phyloP scores from a whole-genome alignment of 768 basidiomycete species.

The Cyclocybe cylindracea region DNA sequence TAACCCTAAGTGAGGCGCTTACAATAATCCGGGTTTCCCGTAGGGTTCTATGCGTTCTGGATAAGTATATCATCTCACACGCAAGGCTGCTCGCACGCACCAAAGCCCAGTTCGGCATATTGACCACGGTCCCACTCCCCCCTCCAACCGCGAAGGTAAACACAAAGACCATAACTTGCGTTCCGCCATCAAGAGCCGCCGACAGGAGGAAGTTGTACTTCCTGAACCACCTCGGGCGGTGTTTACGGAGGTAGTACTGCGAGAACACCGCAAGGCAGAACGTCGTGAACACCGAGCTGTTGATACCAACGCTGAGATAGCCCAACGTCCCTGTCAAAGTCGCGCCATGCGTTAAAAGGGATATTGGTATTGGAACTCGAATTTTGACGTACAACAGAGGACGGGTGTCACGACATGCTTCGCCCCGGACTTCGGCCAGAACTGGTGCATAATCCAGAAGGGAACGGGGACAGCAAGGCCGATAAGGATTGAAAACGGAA shows the following conservation, averaged over 20 bases:
- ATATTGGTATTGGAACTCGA: neutral
- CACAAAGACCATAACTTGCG: conserved; percentile 49
- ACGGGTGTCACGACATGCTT: conserved; percentile 53
- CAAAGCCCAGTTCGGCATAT: conserved; percentile 14
- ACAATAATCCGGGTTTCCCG: conserved; percentile 29
- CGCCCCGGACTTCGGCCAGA: conserved; percentile 47
- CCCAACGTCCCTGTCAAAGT: conserved; percentile 37
- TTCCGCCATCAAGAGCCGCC: conserved; percentile 55
- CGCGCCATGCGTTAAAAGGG: neutral
- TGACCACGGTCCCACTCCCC: conserved; percentile 31
- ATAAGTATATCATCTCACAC: neutral
- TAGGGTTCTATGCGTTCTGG: conserved; percentile 14
- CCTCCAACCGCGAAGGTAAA: conserved; percentile 47
- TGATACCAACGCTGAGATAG: conserved; percentile 56
- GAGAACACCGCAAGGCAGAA: conserved; percentile 48
- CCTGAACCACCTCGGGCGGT: conserved; percentile 47
- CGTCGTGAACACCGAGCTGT: conserved; percentile 49
- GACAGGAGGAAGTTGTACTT: conserved; percentile 54
- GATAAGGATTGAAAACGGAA: conserved; percentile 47
- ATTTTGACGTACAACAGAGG: conserved; percentile 33
- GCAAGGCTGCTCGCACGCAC: conserved; percentile 2
- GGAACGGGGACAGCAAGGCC: conserved; percentile 56
- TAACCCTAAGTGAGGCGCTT: conserved; percentile 14
- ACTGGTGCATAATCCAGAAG: conserved; percentile 51
- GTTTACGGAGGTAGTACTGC: conserved; percentile 44